Conservation (phyloP, 2,329 filamentous ascomycete species). For the Diaporthe vexans region DNA sequence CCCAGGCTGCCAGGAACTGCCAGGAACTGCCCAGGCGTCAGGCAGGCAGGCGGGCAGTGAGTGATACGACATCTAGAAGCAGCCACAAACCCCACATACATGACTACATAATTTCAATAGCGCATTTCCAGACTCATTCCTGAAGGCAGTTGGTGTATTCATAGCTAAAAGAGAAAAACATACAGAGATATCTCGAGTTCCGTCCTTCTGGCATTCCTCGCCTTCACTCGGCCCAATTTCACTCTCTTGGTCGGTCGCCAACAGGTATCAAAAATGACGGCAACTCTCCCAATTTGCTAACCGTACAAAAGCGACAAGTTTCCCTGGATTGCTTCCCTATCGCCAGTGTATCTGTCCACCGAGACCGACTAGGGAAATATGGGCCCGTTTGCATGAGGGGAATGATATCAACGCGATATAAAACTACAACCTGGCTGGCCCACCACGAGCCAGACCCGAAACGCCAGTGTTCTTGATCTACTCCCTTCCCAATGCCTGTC, state of each 20-base stretch:
- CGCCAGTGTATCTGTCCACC: constrained; percentile 21
- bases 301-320: constrained; percentile 1
- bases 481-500: constrained; percentile 27
- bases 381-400: constrained; percentile 9
- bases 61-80: background rate
- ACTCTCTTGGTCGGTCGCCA: constrained; percentile 22
- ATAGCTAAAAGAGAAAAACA: constrained; percentile 31
- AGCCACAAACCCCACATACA: constrained; percentile 4
- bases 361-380: background rate
- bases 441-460: constrained; percentile 18
- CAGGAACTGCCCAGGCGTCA: background rate
- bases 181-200: constrained; percentile 10
- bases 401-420: constrained; percentile 18
- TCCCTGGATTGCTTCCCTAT: constrained; percentile 9
- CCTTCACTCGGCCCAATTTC: constrained; percentile 7
- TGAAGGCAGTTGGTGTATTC: constrained; percentile 37
- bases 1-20: constrained; percentile 5
- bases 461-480: constrained; percentile 33
- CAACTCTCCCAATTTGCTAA: constrained; percentile 5
- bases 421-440: background rate
- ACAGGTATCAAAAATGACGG: background rate
- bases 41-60: background rate
- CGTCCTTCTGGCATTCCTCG: background rate
- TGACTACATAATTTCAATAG: background rate
- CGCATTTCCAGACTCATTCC: background rate